phyloP scores from a whole-genome alignment of 83 land plant species.

The Diphasiastrum complanatum region DNA sequence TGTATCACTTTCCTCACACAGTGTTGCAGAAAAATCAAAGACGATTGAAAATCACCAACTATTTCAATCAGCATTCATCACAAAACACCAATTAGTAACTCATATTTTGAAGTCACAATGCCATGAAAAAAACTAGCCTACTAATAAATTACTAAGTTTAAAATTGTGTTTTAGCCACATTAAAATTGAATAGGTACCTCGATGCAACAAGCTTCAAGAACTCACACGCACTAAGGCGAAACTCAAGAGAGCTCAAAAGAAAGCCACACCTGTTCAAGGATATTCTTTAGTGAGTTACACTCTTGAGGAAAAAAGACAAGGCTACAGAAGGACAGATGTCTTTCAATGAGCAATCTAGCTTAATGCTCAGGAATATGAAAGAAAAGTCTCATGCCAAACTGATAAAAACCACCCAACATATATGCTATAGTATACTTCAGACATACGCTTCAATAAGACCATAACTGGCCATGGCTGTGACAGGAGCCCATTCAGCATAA shows the following conservation, averaged over 20 bases:
- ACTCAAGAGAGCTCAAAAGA: conserved; percentile 44
- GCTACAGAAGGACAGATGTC: not conserved
- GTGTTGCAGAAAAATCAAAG: too few relatives aligned
- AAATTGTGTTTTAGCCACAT: too few relatives aligned
- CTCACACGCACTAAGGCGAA: conserved; percentile 74
- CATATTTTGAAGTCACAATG: too few relatives aligned
- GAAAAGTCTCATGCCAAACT: not conserved
- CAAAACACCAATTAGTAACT: too few relatives aligned
- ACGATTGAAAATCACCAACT: too few relatives aligned
- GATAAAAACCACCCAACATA: not conserved
- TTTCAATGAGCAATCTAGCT: too few relatives aligned
- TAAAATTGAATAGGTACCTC: conserved; percentile 36
- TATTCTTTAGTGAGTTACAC: too few relatives aligned
- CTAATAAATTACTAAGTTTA: too few relatives aligned
- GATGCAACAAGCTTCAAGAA: conserved; percentile 57
- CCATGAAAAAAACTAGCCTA: too few relatives aligned
- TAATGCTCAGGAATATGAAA: not conserved
- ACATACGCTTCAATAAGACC: conserved; percentile 57
- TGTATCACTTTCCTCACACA: too few relatives aligned
- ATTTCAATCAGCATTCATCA: too few relatives aligned
- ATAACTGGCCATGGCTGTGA: conserved; percentile 52
- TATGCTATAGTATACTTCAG: not conserved
- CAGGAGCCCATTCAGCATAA: conserved; percentile 84
- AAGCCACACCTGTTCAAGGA: conserved; percentile 48
- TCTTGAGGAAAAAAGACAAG: too few relatives aligned